These are phyloP conservation scores for Mollisia scopiformis DNA, from an alignment of 2,329 filamentous ascomycete genomes.

Conservation along the genomic window DNA sequence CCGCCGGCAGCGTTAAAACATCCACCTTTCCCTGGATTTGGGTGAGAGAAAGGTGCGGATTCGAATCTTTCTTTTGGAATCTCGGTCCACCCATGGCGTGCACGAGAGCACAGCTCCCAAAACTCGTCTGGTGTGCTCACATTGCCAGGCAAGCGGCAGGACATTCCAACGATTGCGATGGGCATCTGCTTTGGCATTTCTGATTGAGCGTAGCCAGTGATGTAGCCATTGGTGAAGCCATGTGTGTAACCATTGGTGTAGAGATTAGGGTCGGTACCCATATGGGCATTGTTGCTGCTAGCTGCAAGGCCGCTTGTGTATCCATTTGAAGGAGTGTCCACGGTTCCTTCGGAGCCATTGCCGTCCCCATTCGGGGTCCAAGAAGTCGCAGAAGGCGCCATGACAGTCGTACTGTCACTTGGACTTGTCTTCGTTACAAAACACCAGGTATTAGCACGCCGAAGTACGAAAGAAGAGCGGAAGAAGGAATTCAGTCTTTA, in stretches of 20 bases:
- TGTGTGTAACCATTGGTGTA: constrained; percentile 29
- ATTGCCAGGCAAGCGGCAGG: constrained; percentile 42
- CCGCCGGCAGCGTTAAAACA: constrained; percentile 33
- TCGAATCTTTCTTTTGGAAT: constrained; percentile 46
- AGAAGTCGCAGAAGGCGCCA: constrained; percentile 36
- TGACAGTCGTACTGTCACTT: constrained; percentile 20
- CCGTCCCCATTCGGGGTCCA: constrained; percentile 25
- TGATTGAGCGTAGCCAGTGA: constrained; percentile 17
- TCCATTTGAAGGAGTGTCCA: constrained; percentile 18
- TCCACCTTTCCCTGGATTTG: constrained; percentile 40
- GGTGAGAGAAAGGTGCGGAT: constrained; percentile 56
- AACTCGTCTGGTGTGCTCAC: constrained; percentile 42
- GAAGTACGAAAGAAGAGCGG: not conserved
- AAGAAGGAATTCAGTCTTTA: not conserved
- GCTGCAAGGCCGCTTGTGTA: constrained; percentile 7
- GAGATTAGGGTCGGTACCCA: constrained; percentile 5
- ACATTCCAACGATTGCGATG: constrained; percentile 42
- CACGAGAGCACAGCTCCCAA: constrained; percentile 43
- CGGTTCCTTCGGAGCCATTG: not conserved
- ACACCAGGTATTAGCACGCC: not conserved
- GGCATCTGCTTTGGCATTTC: constrained; percentile 30
- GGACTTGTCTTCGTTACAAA: not conserved
- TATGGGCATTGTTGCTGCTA: not conserved
- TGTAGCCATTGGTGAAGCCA: constrained; percentile 30
- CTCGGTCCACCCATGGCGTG: constrained; percentile 40